Conservation (phyloP, 2,329 filamentous ascomycete species). For the Endocalyx cinctus region DNA sequence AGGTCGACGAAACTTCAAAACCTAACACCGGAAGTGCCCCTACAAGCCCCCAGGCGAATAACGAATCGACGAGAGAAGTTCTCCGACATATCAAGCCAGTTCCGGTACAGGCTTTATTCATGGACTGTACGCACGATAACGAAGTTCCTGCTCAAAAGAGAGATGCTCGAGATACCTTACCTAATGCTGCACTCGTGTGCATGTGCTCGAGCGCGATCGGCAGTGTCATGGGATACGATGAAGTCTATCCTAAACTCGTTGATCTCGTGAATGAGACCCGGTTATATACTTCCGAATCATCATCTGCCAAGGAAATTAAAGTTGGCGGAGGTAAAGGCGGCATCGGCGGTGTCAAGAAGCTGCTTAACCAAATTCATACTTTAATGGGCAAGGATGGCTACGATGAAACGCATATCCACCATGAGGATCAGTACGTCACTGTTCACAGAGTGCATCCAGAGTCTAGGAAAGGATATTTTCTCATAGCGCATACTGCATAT, state of each 20-base stretch:
- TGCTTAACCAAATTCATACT: constrained; percentile 91
- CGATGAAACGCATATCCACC: constrained; percentile 92
- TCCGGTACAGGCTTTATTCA: constrained; percentile 89
- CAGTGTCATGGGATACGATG: constrained; percentile 97
- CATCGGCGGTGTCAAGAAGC: constrained; percentile 85
- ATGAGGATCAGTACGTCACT: constrained; percentile 93
- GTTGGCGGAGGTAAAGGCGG: constrained; percentile 70
- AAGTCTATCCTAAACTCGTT: constrained; percentile 89
- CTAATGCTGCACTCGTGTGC: constrained; percentile 87
- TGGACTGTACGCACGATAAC: constrained; percentile 99
- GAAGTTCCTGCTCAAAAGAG: constrained; percentile 93
- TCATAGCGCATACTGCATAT: constrained; percentile 95
- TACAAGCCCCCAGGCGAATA: constrained; percentile 21
- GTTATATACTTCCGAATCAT: constrained; percentile 74
- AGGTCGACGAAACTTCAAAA: constrained; percentile 78
- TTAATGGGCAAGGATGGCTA: constrained; percentile 95
- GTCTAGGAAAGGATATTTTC: constrained; percentile 87
- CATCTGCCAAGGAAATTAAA: constrained; percentile 54
- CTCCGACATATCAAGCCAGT: constrained; percentile 80
- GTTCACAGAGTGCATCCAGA: constrained; percentile 92
- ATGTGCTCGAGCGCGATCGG: constrained; percentile 95
- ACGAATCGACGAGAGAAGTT: constrained; percentile 51
- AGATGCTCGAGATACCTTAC: constrained; percentile 87
- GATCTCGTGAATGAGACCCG: constrained; percentile 88
- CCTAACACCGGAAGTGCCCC: constrained; percentile 33